A percentile compares a stretch with the other conserved stretches of the same genome.
phyloP scores from a whole-genome alignment of 192 early-diverging fungal species.

The Lobosporangium transversale region DNA sequence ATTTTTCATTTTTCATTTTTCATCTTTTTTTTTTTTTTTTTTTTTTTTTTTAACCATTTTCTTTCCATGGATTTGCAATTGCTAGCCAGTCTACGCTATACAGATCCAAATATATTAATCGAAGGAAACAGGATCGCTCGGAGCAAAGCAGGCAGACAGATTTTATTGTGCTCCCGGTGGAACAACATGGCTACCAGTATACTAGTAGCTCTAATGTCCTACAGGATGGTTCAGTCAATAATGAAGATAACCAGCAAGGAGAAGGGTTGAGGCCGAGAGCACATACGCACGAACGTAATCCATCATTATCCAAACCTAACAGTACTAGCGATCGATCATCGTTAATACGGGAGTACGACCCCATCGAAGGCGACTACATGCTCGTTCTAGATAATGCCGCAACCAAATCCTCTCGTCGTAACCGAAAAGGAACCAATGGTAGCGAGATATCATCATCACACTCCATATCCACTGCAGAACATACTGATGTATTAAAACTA shows the following conservation, averaged over 20 bases:
- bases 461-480: constrained; percentile 10
- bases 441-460: no score
- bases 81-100: constrained; percentile 47
- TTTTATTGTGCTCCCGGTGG: constrained; percentile 27
- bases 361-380: constrained; percentile 45
- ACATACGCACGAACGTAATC: background rate
- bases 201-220: no score
- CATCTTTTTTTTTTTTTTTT: background rate
- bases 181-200: constrained; percentile 35
- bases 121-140: constrained; percentile 30
- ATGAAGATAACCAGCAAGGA: no score
- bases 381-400: constrained; percentile 32
- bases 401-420: constrained; percentile 7
- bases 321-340: constrained; percentile 9
- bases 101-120: constrained; percentile 26
- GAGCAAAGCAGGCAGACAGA: constrained; percentile 38
- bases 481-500: background rate
- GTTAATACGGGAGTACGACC: constrained; percentile 38
- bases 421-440: constrained; percentile 6
- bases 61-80: no score
- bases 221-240: no score
- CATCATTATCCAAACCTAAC: constrained; percentile 3
- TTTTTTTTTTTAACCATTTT: background rate
- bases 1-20: background rate
- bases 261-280: constrained; percentile 1